Percentiles rank a stretch among this genome's conserved stretches.
Evolutionary conservation across 1,284 basidiomycete species (phyloP).

Genomic region (Cutaneotrichosporon mucoides): DNA sequence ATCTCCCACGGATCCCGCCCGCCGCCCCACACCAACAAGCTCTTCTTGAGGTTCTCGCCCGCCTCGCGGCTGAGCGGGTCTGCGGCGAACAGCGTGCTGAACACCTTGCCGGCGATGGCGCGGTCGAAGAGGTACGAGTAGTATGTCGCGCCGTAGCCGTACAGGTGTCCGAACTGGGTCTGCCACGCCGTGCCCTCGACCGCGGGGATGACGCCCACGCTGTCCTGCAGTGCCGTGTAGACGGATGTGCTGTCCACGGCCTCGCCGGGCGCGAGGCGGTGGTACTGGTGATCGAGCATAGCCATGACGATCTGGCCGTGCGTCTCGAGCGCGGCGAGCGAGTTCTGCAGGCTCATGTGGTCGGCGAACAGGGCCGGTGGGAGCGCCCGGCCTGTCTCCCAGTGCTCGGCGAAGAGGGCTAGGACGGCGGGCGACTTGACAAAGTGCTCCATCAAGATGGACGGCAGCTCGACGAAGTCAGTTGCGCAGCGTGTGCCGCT

Average conservation of each 20-base stretch:
- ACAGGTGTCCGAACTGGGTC: conserved; percentile 91
- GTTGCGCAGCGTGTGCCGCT: conserved; percentile 98
- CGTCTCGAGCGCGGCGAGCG: conserved; percentile 63
- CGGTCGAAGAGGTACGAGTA: conserved; percentile 96
- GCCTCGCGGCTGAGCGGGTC: conserved; percentile 61
- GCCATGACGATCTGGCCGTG: conserved; percentile 90
- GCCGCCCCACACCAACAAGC: conserved; percentile 77
- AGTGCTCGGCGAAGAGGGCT: conserved; percentile 64
- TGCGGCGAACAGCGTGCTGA: conserved; percentile 68
- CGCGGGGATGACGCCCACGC: conserved; percentile 71
- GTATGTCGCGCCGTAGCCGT: conserved; percentile 95
- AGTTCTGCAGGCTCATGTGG: conserved; percentile 47
- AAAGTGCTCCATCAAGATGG: conserved; percentile 97
- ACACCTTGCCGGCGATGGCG: conserved; percentile 87
- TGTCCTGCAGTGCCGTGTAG: conserved; percentile 62
- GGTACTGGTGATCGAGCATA: conserved; percentile 82
- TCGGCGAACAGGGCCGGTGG: conserved; percentile 57
- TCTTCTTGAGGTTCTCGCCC: conserved; percentile 72
- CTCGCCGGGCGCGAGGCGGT: conserved; percentile 58
- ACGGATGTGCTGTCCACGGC: conserved; percentile 67
- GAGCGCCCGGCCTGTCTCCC: conserved; percentile 63
- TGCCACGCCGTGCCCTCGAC: conserved; percentile 84
- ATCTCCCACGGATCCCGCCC: conserved; percentile 92
- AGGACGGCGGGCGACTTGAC: conserved; percentile 78
- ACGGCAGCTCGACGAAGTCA: conserved; percentile 96